phyloP scores from a whole-genome alignment of 2,329 filamentous ascomycete genomes.

The Alternaria gansuensis region DNA sequence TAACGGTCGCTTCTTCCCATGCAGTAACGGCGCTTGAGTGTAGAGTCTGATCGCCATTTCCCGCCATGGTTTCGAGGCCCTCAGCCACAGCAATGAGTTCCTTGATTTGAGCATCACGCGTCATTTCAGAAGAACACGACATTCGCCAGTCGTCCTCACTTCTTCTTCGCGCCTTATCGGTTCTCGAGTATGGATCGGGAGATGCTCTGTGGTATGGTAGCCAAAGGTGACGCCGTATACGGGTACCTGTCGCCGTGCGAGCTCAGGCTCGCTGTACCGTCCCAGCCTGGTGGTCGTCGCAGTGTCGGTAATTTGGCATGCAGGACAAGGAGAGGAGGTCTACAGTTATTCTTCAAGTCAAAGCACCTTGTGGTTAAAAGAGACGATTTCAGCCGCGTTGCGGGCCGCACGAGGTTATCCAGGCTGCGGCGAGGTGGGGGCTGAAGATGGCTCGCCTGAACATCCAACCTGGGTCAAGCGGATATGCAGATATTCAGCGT shows the following conservation, averaged over 20 bases:
- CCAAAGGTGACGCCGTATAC: background rate
- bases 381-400: background rate
- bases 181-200: background rate
- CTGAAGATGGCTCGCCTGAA: slow-evolving; percentile 6
- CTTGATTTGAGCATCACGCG: background rate
- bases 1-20: background rate
- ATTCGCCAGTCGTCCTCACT: background rate
- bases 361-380: background rate
- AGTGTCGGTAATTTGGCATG: background rate
- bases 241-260: background rate
- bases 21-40: background rate
- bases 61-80: background rate
- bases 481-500: slow-evolving; percentile 7
- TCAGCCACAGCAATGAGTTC: background rate
- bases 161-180: background rate
- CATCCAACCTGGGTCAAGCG: slow-evolving; percentile 5
- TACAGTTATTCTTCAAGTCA: background rate
- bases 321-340: background rate
- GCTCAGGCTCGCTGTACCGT: background rate
- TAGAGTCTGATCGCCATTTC: background rate
- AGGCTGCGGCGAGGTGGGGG: slow-evolving; percentile 5
- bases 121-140: background rate
- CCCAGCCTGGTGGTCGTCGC: background rate
- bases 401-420: background rate
- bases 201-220: background rate